Percentiles rank a stretch among this genome's conserved stretches.
Conservation (phyloP, 2,329 filamentous ascomycete genomes). For the Pseudogymnoascus sp. region DNA sequence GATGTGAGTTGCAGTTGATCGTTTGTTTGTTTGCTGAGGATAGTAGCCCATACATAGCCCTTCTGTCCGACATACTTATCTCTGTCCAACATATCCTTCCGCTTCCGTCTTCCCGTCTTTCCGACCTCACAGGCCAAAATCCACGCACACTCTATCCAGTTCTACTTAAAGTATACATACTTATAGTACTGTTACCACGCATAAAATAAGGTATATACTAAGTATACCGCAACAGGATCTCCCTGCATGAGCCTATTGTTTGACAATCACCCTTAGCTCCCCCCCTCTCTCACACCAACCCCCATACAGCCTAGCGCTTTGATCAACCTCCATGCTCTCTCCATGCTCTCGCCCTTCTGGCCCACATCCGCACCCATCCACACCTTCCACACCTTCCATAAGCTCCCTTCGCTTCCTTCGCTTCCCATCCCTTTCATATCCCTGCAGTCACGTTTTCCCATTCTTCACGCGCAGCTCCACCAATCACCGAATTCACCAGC, state of each 20-base stretch:
- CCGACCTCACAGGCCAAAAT: not conserved
- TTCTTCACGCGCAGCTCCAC: not conserved
- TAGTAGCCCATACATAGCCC: not conserved
- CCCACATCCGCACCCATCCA: too few species aligned
- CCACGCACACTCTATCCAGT: not conserved
- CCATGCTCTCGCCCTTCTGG: conserved; percentile 1
- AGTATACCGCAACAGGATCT: not conserved
- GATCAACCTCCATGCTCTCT: not conserved
- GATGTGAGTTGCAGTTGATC: not conserved
- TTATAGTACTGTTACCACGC: not conserved
- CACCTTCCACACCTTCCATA: not conserved
- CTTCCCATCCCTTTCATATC: not conserved
- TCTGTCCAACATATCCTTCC: not conserved
- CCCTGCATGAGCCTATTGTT: conserved; percentile 7
- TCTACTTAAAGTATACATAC: not conserved
- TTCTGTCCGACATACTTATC: not conserved
- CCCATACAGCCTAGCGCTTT: not conserved
- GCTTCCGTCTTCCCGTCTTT: not conserved
- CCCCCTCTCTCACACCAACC: not conserved
- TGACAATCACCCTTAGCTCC: not conserved
- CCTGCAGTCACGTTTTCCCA: not conserved
- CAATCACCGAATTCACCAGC: conserved; percentile 1
- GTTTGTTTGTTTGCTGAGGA: not conserved
- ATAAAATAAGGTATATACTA: not conserved
- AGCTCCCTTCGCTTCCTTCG: too few species aligned